These are phyloP conservation scores for Torulaspora maleeae DNA, from an alignment of 805 yeast genomes.

Conservation along the genomic window DNA sequence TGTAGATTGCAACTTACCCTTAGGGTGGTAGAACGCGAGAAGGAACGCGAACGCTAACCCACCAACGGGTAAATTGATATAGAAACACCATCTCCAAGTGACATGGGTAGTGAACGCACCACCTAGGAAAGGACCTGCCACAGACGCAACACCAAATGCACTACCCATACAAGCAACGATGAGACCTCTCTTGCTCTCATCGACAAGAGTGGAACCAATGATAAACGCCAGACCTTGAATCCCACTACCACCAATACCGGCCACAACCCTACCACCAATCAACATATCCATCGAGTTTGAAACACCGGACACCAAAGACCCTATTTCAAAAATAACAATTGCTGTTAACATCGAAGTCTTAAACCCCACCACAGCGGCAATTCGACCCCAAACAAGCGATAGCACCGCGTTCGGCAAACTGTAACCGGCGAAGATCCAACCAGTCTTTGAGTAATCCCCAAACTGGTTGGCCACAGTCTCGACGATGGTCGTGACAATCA, in stretches of 20 bases:
- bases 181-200: constrained; percentile 25
- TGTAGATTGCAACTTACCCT: constrained; percentile 3
- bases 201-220: constrained; percentile 41
- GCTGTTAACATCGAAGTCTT: constrained; percentile 46
- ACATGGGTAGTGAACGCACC: constrained; percentile 57
- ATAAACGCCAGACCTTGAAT: constrained; percentile 54
- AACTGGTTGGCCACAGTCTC: constrained; percentile 49
- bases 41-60: constrained; percentile 37
- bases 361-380: constrained; percentile 55
- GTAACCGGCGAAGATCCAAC: constrained; percentile 57
- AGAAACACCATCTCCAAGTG: constrained; percentile 77
- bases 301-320: constrained; percentile 56
- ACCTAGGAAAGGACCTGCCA: constrained; percentile 60
- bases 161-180: constrained; percentile 24
- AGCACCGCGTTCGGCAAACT: constrained; percentile 50
- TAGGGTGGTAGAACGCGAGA: constrained; percentile 18
- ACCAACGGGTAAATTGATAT: constrained; percentile 63
- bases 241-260: constrained; percentile 72
- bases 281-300: constrained; percentile 53
- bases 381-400: constrained; percentile 53
- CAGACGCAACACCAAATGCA: constrained; percentile 47
- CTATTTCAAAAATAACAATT: constrained; percentile 52
- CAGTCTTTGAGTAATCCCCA: constrained; percentile 46
- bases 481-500: constrained; percentile 51
- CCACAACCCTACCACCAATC: constrained; percentile 66